Conservation (phyloP, 2,329 filamentous ascomycete species). For the Hirsutella rhossiliensis region DNA sequence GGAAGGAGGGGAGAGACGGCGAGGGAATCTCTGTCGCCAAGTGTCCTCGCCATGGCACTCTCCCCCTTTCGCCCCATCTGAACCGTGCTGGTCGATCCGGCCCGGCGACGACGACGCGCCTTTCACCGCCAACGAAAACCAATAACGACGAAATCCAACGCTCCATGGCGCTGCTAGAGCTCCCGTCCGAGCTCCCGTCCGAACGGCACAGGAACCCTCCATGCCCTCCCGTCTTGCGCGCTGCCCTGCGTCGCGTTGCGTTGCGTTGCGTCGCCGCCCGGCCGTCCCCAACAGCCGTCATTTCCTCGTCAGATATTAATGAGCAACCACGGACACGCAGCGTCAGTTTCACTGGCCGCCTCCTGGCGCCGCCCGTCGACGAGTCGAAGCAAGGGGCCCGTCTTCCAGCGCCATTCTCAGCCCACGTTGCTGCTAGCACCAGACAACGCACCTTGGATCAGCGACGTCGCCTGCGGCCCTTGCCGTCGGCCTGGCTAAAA, state of each 20-base stretch:
- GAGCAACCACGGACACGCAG: background rate
- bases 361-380: background rate
- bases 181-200: background rate
- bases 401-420: constrained; percentile 4
- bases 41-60: no score
- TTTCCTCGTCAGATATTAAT: background rate
- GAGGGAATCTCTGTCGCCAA: background rate
- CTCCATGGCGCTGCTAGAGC: background rate
- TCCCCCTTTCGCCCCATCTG: no score
- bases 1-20: background rate
- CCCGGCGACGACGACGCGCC: background rate
- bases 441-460: constrained; percentile 3
- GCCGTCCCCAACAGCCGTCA: background rate
- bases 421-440: background rate
- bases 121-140: background rate
- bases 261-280: background rate
- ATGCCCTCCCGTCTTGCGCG: background rate
- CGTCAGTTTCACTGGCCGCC: background rate
- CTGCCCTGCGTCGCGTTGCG: background rate
- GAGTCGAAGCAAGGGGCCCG: constrained; percentile 1
- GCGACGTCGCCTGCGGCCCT: background rate
- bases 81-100: no score
- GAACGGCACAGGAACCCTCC: background rate
- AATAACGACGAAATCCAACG: background rate
- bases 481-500: background rate